Percentiles rank a stretch among this genome's conserved stretches.
These are phyloP conservation scores for Termitomyces sp. DNA, from an alignment of 768 basidiomycete species.

Conservation along the genomic window DNA sequence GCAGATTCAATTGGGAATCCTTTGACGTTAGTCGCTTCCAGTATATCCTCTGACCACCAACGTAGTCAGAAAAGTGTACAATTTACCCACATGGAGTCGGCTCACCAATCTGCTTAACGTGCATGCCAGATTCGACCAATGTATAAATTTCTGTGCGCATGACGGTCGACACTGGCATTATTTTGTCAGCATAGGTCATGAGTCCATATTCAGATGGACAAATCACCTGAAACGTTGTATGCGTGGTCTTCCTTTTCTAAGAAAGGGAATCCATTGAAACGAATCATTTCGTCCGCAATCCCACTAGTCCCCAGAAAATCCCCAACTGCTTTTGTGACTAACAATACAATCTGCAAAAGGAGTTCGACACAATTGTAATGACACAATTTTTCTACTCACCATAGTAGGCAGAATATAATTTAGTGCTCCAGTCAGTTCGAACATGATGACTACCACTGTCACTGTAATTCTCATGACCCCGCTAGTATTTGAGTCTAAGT, in stretches of 20 bases:
- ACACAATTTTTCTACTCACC: slow-evolving; percentile 44
- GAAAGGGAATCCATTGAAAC: slow-evolving; percentile 96
- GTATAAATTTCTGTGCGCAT: slow-evolving; percentile 83
- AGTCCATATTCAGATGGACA: neutral
- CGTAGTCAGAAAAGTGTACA: slow-evolving; percentile 1
- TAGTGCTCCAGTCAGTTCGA: slow-evolving; percentile 94
- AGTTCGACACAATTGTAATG: slow-evolving; percentile 1
- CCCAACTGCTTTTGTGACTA: slow-evolving; percentile 96
- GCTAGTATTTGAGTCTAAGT: slow-evolving; percentile 36
- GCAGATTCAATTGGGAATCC: slow-evolving; percentile 88
- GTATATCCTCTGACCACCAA: slow-evolving; percentile 53
- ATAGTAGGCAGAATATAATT: slow-evolving; percentile 98
- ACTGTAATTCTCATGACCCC: slow-evolving; percentile 98
- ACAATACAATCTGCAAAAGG: slow-evolving; percentile 75
- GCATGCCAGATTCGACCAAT: slow-evolving; percentile 72
- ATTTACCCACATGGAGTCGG: neutral
- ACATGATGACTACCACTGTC: slow-evolving; percentile 99
- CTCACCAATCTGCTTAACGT: slow-evolving; percentile 77
- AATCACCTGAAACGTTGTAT: slow-evolving; percentile 84
- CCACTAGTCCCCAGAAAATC: slow-evolving; percentile 92
- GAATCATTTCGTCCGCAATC: slow-evolving; percentile 96
- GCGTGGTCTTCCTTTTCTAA: slow-evolving; percentile 94
- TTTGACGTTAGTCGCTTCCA: slow-evolving; percentile 74
- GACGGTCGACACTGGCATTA: slow-evolving; percentile 70
- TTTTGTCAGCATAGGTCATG: neutral